A percentile compares a stretch with the other conserved stretches of the same genome.
Evolutionary conservation across 371 early-diverging fungal species (phyloP).

Genomic region (Mortierella sp.): DNA sequence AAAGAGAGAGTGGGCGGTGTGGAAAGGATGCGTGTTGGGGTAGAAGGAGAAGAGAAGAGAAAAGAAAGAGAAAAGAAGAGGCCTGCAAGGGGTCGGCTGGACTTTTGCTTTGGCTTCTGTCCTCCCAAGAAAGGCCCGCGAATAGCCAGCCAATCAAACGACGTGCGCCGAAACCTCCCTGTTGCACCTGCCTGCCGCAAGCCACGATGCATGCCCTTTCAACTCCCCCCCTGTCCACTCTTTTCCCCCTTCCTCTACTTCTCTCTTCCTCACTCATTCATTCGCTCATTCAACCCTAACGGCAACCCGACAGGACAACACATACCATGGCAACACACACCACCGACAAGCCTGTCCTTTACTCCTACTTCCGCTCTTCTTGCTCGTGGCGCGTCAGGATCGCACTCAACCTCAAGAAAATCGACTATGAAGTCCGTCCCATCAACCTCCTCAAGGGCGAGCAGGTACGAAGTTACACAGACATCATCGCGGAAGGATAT

Average conservation of each 20-base stretch:
- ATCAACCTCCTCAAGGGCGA: slow-evolving; percentile 81
- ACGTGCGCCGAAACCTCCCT: background rate
- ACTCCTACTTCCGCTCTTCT: slow-evolving; percentile 83
- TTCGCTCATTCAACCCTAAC: background rate
- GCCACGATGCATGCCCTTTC: background rate
- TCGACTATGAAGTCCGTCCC: slow-evolving; percentile 72
- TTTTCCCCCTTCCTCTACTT: background rate
- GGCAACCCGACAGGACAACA: background rate
- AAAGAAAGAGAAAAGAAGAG: background rate
- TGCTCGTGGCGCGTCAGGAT: slow-evolving; percentile 86
- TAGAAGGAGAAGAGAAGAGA: background rate
- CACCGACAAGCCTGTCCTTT: slow-evolving; percentile 66
- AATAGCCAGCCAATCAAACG: background rate
- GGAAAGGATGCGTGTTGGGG: background rate
- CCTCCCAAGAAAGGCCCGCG: background rate
- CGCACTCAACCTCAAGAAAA: slow-evolving; percentile 80
- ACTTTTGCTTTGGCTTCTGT: background rate
- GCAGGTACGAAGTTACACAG: slow-evolving; percentile 64
- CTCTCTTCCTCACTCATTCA: background rate
- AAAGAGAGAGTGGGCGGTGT: background rate
- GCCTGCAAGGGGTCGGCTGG: background rate
- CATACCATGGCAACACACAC: slow-evolving; percentile 20
- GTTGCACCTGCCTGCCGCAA: too few relatives aligned
- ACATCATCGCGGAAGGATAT: too few relatives aligned
- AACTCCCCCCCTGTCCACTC: background rate